Evolutionary conservation across 2,329 filamentous ascomycete genomes (phyloP).

Genomic region (Hysterium pulicare): DNA sequence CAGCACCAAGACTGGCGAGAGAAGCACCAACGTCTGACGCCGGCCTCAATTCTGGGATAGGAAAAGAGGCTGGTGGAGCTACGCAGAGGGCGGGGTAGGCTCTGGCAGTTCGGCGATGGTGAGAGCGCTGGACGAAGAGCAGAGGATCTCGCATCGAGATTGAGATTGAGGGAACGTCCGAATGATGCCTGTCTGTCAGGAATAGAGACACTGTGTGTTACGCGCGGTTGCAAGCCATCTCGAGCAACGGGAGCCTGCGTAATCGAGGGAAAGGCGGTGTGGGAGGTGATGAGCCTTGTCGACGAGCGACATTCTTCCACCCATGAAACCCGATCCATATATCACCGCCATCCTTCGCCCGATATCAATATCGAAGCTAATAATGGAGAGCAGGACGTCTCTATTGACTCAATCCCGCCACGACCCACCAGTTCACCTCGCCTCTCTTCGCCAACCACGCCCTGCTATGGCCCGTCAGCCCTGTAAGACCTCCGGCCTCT

Average conservation of each 20-base stretch:
- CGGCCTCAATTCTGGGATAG: constrained; percentile 26
- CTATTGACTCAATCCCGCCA: too few species aligned
- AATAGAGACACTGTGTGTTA: too few species aligned
- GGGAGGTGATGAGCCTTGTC: too few species aligned
- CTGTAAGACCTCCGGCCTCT: not conserved
- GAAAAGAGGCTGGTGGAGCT: constrained; percentile 9
- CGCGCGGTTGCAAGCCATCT: not conserved
- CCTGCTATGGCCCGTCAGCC: constrained; percentile 4
- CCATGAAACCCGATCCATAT: too few species aligned
- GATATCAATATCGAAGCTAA: not conserved
- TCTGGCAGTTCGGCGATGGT: constrained; percentile 6
- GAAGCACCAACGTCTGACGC: constrained; percentile 29
- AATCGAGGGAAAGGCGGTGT: constrained; percentile 5
- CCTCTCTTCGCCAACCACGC: constrained; percentile 19
- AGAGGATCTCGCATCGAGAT: too few species aligned
- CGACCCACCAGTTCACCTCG: constrained; percentile 16
- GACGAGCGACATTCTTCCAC: too few species aligned
- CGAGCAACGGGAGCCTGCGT: constrained; percentile 1
- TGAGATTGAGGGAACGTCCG: not conserved
- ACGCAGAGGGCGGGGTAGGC: constrained; percentile 12
- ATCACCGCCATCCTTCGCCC: not conserved
- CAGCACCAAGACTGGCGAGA: constrained; percentile 20
- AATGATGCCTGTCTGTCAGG: not conserved
- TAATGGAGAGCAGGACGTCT: too few species aligned
- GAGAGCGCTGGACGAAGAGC: constrained; percentile 10